phyloP scores from a whole-genome alignment of 139 green algal genomes.

The Chlamydomonas incerta region DNA sequence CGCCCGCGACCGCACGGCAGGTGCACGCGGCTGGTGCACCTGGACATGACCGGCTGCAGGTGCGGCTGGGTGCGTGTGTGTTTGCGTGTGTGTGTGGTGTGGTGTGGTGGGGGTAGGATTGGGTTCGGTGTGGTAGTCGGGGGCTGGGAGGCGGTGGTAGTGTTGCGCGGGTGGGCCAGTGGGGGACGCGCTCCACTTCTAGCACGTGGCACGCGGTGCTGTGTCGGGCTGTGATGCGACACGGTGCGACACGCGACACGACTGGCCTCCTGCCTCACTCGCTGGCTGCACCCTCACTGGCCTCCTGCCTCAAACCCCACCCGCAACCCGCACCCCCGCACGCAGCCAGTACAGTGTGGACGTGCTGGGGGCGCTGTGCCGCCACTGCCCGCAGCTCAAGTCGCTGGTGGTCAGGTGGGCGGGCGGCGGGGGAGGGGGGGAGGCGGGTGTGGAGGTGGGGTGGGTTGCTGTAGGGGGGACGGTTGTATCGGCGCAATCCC shows the following conservation, averaged over 20 bases:
- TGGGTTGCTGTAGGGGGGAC: too few species aligned
- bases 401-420: neutral
- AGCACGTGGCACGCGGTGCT: too few species aligned
- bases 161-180: too few species aligned
- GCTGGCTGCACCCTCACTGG: neutral
- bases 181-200: too few species aligned
- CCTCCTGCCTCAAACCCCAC: neutral
- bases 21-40: constrained; percentile 7
- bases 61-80: neutral
- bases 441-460: neutral
- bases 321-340: neutral
- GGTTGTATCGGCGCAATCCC: too few species aligned
- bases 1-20: too few species aligned
- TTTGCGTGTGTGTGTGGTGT: neutral
- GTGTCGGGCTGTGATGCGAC: too few species aligned
- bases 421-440: neutral
- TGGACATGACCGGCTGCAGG: constrained; percentile 32
- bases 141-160: too few species aligned
- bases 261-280: neutral
- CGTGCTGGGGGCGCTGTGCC: constrained; percentile 13
- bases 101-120: neutral
- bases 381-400: constrained; percentile 14
- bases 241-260: too few species aligned
- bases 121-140: too few species aligned
- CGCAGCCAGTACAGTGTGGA: constrained; percentile 12